These are phyloP conservation scores for Debaryomyces udenii DNA, from an alignment of 1,139 yeast genomes.

Conservation along the genomic window DNA sequence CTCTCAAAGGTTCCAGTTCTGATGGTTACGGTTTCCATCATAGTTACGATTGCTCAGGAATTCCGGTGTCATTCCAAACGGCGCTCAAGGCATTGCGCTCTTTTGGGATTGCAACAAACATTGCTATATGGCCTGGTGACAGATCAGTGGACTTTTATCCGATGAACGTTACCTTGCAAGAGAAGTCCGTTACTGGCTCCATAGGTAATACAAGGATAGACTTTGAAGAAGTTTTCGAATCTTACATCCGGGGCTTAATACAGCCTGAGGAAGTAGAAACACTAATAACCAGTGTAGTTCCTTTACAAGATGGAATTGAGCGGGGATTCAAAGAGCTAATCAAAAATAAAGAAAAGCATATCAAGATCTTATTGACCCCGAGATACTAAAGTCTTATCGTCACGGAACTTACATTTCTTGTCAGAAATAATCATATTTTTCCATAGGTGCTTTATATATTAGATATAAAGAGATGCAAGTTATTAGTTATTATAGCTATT, in stretches of 20 bases:
- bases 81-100: conserved; percentile 55
- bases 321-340: conserved; percentile 47
- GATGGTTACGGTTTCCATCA: conserved; percentile 58
- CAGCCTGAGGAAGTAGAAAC: conserved; percentile 37
- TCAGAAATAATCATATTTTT: background rate
- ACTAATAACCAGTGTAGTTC: conserved; percentile 47
- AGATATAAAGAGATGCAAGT: conserved; percentile 4
- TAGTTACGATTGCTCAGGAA: conserved; percentile 65
- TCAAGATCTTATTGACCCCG: conserved; percentile 50
- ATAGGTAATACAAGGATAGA: conserved; percentile 51
- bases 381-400: conserved; percentile 14
- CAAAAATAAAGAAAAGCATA: conserved; percentile 46
- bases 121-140: conserved; percentile 53
- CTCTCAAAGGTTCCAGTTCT: conserved; percentile 42
- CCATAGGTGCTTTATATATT: background rate
- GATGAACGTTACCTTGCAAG: conserved; percentile 48
- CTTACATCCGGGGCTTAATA: conserved; percentile 44
- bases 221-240: conserved; percentile 49
- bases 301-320: conserved; percentile 44
- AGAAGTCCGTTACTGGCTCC: conserved; percentile 49
- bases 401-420: background rate
- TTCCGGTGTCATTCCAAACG: conserved; percentile 55
- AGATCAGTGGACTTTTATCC: conserved; percentile 44
- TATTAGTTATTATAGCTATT: conserved; percentile 1
- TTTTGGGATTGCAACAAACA: conserved; percentile 65